phyloP scores from a whole-genome alignment of 768 basidiomycete species.

The Clathrus columnatus region DNA sequence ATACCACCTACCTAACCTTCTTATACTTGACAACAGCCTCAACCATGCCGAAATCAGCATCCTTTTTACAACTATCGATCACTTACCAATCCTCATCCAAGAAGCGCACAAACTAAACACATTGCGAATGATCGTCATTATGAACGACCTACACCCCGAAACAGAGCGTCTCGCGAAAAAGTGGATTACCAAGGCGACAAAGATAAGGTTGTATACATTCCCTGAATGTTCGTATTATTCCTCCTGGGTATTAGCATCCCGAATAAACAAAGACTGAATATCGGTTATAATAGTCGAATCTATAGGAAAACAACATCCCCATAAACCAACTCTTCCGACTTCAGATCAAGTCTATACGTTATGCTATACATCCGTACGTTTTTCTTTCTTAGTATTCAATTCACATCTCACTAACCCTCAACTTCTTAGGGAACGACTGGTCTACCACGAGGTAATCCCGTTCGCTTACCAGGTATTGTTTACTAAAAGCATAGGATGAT shows the following conservation, averaged over 20 bases:
- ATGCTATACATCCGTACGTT: conserved; percentile 85
- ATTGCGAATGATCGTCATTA: too few species aligned
- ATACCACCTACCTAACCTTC: conserved; percentile 5
- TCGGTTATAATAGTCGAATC: conserved; percentile 49
- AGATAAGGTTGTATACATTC: conserved; percentile 78
- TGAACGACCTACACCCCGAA: too few species aligned
- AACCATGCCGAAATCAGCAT: conserved; percentile 77
- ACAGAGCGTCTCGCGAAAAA: too few species aligned
- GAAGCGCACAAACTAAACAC: conserved; percentile 53
- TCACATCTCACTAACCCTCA: not conserved
- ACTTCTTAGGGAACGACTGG: conserved; percentile 62
- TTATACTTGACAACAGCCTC: conserved; percentile 40
- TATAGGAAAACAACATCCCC: conserved; percentile 54
- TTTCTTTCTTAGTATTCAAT: not conserved
- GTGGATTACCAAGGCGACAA: too few species aligned
- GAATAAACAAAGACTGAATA: too few species aligned
- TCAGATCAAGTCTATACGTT: conserved; percentile 70
- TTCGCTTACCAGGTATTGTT: conserved; percentile 58
- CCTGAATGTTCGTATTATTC: conserved; percentile 41
- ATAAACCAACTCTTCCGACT: conserved; percentile 49
- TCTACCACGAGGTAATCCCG: conserved; percentile 87
- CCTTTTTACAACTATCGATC: conserved; percentile 63
- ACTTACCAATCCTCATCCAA: conserved; percentile 70
- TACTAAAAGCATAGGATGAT: conserved; percentile 46
- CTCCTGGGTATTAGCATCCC: too few species aligned